Evolutionary conservation across 2,329 filamentous ascomycete species (phyloP).

Genomic region (Meredithiella fracta): DNA sequence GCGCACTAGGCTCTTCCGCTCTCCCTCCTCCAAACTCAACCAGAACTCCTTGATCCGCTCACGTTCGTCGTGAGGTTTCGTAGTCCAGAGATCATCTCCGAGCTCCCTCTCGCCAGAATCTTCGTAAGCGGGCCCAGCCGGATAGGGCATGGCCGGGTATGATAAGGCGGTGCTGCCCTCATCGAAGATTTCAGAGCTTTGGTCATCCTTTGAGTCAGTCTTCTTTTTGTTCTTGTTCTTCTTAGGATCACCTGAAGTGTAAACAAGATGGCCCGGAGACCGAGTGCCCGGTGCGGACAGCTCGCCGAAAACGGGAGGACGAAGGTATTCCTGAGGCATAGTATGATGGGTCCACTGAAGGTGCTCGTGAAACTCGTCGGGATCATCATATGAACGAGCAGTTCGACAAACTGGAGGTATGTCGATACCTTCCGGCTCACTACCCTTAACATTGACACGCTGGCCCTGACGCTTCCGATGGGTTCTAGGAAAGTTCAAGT

Average conservation of each 20-base stretch:
- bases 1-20: slow-evolving; percentile 88
- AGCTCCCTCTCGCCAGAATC: not conserved
- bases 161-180: not conserved
- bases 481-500: slow-evolving; percentile 71
- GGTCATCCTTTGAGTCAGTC: slow-evolving; percentile 38
- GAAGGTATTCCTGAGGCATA: not conserved
- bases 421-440: not conserved
- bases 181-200: slow-evolving; percentile 14
- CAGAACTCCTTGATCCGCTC: slow-evolving; percentile 98
- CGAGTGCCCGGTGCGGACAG: not conserved
- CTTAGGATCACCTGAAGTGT: not conserved
- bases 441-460: slow-evolving; percentile 12
- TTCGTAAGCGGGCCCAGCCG: slow-evolving; percentile 13
- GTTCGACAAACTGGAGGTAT: too few species aligned
- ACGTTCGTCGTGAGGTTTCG: slow-evolving; percentile 80
- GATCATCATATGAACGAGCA: too few species aligned
- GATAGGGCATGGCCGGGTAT: not conserved
- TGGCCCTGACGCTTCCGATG: slow-evolving; percentile 74
- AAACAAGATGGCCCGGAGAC: too few species aligned
- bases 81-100: slow-evolving; percentile 23
- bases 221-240: slow-evolving; percentile 47
- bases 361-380: too few species aligned
- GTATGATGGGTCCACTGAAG: too few species aligned
- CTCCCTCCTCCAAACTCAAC: slow-evolving; percentile 84
- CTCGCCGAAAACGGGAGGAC: not conserved